phyloP scores from a whole-genome alignment of 2,329 filamentous ascomycete genomes.

The Stemphylium lycopersici region DNA sequence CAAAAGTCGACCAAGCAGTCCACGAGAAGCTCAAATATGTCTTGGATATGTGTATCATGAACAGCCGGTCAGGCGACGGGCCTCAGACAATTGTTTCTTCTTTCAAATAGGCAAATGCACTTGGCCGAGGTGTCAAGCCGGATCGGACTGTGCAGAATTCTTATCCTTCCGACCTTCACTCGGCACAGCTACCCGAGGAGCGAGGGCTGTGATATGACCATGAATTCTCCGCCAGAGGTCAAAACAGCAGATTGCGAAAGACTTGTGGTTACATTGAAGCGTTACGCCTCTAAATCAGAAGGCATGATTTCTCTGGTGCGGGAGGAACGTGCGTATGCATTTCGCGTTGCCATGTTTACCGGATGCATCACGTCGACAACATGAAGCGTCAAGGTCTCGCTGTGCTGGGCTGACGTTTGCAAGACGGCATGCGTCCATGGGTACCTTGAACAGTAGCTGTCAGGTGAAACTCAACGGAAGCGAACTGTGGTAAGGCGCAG shows the following conservation, averaged over 20 bases:
- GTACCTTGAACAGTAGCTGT: neutral
- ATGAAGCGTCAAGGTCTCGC: neutral
- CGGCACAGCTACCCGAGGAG: too few relatives aligned
- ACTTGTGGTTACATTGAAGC: too few relatives aligned
- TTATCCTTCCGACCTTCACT: too few relatives aligned
- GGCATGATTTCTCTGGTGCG: too few relatives aligned
- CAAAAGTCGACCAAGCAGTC: neutral
- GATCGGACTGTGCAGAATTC: too few relatives aligned
- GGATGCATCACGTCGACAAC: neutral
- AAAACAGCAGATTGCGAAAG: too few relatives aligned
- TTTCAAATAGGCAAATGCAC: slow-evolving; percentile 5
- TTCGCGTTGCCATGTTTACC: too few relatives aligned
- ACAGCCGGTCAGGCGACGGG: neutral
- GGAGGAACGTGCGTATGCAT: too few relatives aligned
- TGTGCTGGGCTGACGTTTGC: neutral
- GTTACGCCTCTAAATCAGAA: too few relatives aligned
- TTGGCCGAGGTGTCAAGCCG: neutral
- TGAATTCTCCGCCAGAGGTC: too few relatives aligned
- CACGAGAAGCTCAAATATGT: neutral
- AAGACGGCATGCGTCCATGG: neutral
- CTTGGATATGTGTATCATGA: neutral
- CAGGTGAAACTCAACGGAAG: neutral
- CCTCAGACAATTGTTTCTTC: slow-evolving; percentile 1
- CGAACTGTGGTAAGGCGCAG: slow-evolving; percentile 5
- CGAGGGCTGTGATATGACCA: too few relatives aligned